A percentile compares a stretch with the other conserved stretches of the same genome.
Evolutionary conservation across 1,139 yeast genomes (phyloP).

Genomic region (Kodamaea derodonti): DNA sequence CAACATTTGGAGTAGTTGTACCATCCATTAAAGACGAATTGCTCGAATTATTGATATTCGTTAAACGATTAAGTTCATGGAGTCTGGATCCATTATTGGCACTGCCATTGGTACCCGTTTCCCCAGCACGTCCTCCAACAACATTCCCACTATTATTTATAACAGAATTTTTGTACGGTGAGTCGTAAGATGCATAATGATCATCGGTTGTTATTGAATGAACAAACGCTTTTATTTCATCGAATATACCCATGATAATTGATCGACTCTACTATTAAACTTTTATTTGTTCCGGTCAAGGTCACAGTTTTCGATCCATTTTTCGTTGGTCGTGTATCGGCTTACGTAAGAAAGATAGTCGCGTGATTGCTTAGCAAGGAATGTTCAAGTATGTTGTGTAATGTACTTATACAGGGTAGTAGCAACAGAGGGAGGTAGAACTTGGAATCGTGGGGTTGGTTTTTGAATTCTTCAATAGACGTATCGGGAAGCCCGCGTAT

Average conservation of each 20-base stretch:
- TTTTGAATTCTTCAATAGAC: too few species aligned
- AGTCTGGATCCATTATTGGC: conserved; percentile 19
- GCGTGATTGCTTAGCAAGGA: neutral
- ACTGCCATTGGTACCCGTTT: conserved; percentile 10
- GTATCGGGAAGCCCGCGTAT: too few species aligned
- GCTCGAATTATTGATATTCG: conserved; percentile 40
- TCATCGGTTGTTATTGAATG: conserved; percentile 64
- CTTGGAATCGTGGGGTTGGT: too few species aligned
- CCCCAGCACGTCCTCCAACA: conserved; percentile 20
- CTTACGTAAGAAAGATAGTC: neutral
- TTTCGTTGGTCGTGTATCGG: neutral
- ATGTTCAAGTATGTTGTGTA: too few species aligned
- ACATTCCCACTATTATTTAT: conserved; percentile 16
- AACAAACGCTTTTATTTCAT: conserved; percentile 46
- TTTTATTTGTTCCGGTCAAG: neutral
- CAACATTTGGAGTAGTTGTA: conserved; percentile 22
- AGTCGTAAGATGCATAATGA: conserved; percentile 58
- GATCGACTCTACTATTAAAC: neutral
- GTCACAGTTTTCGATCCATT: neutral
- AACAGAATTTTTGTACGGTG: conserved; percentile 37
- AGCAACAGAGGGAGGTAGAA: too few species aligned
- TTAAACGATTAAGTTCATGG: conserved; percentile 41
- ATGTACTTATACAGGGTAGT: too few species aligned
- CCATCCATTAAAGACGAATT: conserved; percentile 24
- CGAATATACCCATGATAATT: conserved; percentile 42